These are phyloP conservation scores for Venturia aucupariae DNA, from an alignment of 2,329 filamentous ascomycete genomes.

Conservation along the genomic window DNA sequence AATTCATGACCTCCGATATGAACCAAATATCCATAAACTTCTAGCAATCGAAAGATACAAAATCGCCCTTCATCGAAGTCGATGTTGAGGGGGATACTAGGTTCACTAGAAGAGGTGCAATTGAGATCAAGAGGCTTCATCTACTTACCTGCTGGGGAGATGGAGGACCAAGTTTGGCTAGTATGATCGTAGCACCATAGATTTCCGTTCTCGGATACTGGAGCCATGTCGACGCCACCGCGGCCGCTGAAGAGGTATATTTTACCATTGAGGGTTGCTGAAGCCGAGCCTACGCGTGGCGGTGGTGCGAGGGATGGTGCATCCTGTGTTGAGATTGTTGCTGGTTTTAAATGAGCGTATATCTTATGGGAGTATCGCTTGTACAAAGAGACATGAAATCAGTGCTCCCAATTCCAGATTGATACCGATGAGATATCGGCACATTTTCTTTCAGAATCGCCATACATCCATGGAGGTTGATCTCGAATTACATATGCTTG, in stretches of 20 bases:
- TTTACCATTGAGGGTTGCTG: slow-evolving; percentile 55
- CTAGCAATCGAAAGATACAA: too few relatives aligned
- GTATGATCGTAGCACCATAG: slow-evolving; percentile 64
- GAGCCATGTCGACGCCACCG: slow-evolving; percentile 57
- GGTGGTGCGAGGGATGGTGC: slow-evolving; percentile 42
- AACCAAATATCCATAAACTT: too few relatives aligned
- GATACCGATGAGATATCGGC: too few relatives aligned
- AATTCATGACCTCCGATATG: too few relatives aligned
- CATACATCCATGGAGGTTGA: too few relatives aligned
- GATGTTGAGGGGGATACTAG: too few relatives aligned
- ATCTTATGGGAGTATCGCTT: background rate
- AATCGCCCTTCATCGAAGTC: too few relatives aligned
- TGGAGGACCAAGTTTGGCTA: slow-evolving; percentile 52
- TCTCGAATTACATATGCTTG: too few relatives aligned
- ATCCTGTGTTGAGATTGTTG: slow-evolving; percentile 24
- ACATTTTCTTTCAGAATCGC: too few relatives aligned
- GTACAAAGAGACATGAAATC: background rate
- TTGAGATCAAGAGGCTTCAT: too few relatives aligned
- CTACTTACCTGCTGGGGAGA: slow-evolving; percentile 42
- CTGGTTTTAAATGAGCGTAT: background rate
- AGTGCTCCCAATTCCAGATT: too few relatives aligned
- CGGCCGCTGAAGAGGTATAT: slow-evolving; percentile 79
- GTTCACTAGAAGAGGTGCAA: too few relatives aligned
- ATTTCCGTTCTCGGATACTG: slow-evolving; percentile 63
- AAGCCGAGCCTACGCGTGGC: slow-evolving; percentile 64